Conservation (phyloP, 257 asterid species). For the Agastache rugosa region DNA sequence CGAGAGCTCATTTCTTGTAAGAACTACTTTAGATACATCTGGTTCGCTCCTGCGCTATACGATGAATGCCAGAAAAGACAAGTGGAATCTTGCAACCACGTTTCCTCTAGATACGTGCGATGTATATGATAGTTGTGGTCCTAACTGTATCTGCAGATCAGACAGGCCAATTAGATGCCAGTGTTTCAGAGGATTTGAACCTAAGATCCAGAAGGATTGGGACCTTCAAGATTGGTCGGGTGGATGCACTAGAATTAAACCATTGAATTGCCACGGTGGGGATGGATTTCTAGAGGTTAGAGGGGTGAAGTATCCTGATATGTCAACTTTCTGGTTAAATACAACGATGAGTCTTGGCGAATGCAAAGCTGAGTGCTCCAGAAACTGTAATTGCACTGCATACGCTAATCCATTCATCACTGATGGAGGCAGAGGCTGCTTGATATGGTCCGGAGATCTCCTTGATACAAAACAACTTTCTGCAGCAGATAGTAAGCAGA, state of each 20-base stretch:
- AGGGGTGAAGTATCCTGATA: constrained; percentile 29
- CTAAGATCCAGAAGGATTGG: constrained; percentile 30
- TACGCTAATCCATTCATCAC: constrained; percentile 38
- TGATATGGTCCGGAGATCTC: constrained; percentile 42
- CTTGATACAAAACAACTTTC: constrained; percentile 23
- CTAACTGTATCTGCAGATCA: constrained; percentile 28
- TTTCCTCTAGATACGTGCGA: constrained; percentile 15
- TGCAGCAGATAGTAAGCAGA: constrained; percentile 26
- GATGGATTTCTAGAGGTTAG: constrained; percentile 37
- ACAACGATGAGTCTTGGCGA: constrained; percentile 33
- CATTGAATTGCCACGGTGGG: constrained; percentile 24
- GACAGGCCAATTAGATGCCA: background rate
- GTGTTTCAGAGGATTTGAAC: constrained; percentile 34
- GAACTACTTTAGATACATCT: constrained; percentile 2
- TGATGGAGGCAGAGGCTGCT: constrained; percentile 38
- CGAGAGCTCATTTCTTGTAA: constrained; percentile 4
- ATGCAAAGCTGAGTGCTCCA: constrained; percentile 38
- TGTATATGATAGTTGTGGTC: constrained; percentile 37
- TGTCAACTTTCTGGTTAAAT: constrained; percentile 26
- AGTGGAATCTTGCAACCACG: constrained; percentile 22
- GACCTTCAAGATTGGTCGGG: constrained; percentile 33
- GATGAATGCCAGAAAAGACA: background rate
- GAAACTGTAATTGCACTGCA: constrained; percentile 40
- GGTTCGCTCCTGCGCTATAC: background rate
- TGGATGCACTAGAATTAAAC: constrained; percentile 38